phyloP scores from a whole-genome alignment of 768 basidiomycete genomes.

The Podaxis carcinomalis region DNA sequence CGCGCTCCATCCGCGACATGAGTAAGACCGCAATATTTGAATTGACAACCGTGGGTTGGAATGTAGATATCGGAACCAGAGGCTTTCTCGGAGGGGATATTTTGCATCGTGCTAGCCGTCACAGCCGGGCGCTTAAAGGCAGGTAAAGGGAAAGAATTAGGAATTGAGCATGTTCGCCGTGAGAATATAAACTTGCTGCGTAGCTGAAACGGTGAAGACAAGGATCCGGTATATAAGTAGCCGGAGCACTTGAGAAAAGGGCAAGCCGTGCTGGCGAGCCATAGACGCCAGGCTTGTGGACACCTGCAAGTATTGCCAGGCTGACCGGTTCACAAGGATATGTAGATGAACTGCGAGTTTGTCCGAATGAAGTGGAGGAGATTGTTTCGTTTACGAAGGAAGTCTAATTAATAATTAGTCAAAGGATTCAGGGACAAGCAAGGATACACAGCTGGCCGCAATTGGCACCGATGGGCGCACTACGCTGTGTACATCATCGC shows the following conservation, averaged over 20 bases:
- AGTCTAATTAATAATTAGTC: background rate
- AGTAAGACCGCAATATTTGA: background rate
- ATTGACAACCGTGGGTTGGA: background rate
- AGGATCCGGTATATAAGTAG: too few relatives aligned
- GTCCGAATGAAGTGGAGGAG: background rate
- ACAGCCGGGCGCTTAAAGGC: too few relatives aligned
- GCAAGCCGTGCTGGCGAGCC: background rate
- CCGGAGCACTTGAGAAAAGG: background rate
- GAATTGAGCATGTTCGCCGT: background rate
- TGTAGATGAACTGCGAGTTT: background rate
- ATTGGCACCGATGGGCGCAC: conserved; percentile 4
- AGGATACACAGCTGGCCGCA: conserved; percentile 1
- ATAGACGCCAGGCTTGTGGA: background rate
- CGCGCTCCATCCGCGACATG: background rate
- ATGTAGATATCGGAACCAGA: background rate
- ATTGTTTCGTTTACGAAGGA: background rate
- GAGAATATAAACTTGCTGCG: background rate
- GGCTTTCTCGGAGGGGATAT: background rate
- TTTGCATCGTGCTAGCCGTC: background rate
- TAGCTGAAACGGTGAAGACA: background rate
- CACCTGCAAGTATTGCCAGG: background rate
- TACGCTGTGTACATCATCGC: background rate
- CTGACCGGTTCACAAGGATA: background rate
- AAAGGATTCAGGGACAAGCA: background rate
- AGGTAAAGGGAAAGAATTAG: too few relatives aligned